Evolutionary conservation across 2,329 filamentous ascomycete species (phyloP).

Genomic region (Penicillium sp.): DNA sequence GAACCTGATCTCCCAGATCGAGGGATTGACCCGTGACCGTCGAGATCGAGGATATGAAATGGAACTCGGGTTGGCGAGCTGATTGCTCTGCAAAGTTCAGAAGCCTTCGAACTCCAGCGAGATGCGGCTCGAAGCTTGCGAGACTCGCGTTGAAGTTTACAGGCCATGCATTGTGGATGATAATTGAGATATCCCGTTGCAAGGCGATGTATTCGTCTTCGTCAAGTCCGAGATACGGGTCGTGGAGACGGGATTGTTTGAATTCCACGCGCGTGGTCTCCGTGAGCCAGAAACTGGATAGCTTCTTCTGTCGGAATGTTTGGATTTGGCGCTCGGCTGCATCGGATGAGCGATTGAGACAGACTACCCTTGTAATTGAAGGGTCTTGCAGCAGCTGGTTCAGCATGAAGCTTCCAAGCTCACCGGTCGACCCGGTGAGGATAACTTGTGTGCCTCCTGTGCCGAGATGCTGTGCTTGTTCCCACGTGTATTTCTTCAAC

Average conservation of each 20-base stretch:
- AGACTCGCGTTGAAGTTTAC: conserved; percentile 15
- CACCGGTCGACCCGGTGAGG: not conserved
- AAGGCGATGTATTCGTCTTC: not conserved
- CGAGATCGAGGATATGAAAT: conserved; percentile 13
- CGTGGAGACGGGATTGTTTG: not conserved
- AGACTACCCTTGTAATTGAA: not conserved
- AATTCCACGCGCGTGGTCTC: not conserved
- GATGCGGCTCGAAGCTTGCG: conserved; percentile 8
- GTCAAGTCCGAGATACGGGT: not conserved
- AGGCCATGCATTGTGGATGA: conserved; percentile 14
- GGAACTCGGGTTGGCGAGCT: not conserved
- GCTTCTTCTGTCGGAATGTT: not conserved
- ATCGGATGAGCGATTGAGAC: not conserved
- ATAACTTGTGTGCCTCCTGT: not conserved
- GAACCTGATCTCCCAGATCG: not conserved
- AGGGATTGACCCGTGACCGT: not conserved
- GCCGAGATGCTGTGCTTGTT: not conserved
- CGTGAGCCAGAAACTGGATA: not conserved
- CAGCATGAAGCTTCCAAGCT: not conserved
- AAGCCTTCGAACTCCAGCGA: conserved; percentile 7
- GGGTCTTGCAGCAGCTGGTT: not conserved
- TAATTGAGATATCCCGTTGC: not conserved
- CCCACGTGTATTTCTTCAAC: not conserved
- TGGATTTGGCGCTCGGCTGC: not conserved
- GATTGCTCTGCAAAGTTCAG: not conserved